Base-by-base conservation (phyloP, 345 rosid genomes). In the Syzygium aromaticum region DNA sequence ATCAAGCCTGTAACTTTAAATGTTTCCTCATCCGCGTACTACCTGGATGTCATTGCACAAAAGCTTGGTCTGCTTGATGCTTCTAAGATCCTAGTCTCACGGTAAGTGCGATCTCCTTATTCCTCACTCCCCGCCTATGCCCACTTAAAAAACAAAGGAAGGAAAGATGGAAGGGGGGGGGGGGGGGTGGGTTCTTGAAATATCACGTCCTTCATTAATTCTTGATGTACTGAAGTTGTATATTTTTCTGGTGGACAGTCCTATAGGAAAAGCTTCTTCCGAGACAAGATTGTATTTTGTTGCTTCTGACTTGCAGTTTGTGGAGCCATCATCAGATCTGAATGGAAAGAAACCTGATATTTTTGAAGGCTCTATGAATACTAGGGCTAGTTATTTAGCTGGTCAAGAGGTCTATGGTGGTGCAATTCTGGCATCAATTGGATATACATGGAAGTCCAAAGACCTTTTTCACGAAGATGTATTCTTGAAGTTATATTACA, bases 381-480 rank as follows among this genome's bases (percentile, higher is more conserved):
- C 88, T 90, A 93, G 95, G 92, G 99, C 98, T 88, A 97, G 95
- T 91, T 93, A 91, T 92, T 73, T 95, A 49, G 95, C 90, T 90
- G 93, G 96, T 87, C 98, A 97, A 91, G 92, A 89, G 86, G 87
- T 96, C 88, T 89, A 89, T 89, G 96, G 98, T 33, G 95, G 94
- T 94, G 96, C 99, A 88, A 90, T 97, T 88, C 91, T 97, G 96
- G 98, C 98, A 87, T 95, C 98, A 40, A 85, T 97, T 92, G 98
- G 98, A 83, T 96, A 95, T 92, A 88, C 91, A 54, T 93, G 98
- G 99, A 95, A 92, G 90, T 92, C 96, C 28, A 89, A 90, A 61
- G 92, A 92, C 78, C 95, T 97, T 90, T 94, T 92, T 88, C 89
- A 90, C 87, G 97, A 94, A 90, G 95, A 95, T 90, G 77, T 95